Evolutionary conservation across 345 rosid genomes (phyloP).

Genomic region (Arabidopsis thaliana): DNA sequence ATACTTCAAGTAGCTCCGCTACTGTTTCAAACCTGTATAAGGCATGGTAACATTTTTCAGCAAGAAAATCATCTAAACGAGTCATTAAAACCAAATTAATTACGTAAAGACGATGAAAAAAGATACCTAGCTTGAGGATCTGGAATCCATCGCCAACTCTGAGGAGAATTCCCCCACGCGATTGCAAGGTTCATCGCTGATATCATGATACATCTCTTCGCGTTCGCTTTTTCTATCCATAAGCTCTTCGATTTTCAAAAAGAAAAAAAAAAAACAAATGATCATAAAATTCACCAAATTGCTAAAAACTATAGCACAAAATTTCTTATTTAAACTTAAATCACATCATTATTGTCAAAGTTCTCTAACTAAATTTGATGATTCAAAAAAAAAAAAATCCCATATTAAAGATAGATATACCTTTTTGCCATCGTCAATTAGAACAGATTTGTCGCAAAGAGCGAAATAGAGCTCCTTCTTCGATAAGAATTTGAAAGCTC

Average conservation of each 20-base stretch:
- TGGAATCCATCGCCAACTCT: not conserved
- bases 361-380: no score
- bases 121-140: not conserved
- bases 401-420: constrained; percentile 32
- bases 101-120: not conserved
- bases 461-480: constrained; percentile 54
- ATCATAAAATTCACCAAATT: not conserved
- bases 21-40: constrained; percentile 16
- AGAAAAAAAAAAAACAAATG: not conserved
- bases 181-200: not conserved
- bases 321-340: not conserved
- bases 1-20: not conserved
- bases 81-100: not conserved
- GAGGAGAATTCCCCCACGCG: not conserved
- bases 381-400: no score
- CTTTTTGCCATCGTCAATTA: constrained; percentile 50
- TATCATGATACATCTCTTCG: constrained; percentile 15
- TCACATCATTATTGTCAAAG: no score
- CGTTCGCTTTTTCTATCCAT: not conserved
- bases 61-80: not conserved
- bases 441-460: constrained; percentile 47
- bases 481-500: constrained; percentile 24
- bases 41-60: not conserved
- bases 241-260: not conserved
- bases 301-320: not conserved